Evolutionary conservation across 768 basidiomycete species (phyloP), one percentile per base, ranked within the genome.

Genomic region (Termitomyces sp.): DNA sequence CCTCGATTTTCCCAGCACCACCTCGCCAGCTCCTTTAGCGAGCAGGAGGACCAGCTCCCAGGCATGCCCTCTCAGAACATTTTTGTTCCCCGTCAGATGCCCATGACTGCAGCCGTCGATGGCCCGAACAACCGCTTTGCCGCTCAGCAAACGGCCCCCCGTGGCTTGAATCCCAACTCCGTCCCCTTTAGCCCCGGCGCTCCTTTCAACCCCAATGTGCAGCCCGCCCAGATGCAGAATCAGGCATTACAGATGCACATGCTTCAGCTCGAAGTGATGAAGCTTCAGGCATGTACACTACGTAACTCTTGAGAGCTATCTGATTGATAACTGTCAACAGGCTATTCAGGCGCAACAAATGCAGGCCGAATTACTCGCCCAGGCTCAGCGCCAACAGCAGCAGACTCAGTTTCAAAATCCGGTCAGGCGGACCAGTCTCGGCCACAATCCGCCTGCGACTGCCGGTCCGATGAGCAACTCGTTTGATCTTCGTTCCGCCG

Each of bases 261-360:
- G 79, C 82, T 93, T 75, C 92, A 93, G 68, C 76, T 93, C 56
- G 91, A 93, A 74, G 81, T 93, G 64, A 72, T 91, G 69, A 84
- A 82, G 68, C 82, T 93, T 61, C 91, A 93, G 87, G 91, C 87
- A 59, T 49, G 80, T 73, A 40, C 33, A 40, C 42, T 18, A 59
- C 39, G 56, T 33, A 18, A 16, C 55, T 53, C 39, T 16, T 26
- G 34, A 22, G 44, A 54, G 37, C n/a, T 12, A 30, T 50, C 37
- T 57, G 52, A 61, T 60, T 44, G 59, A 56, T 30, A 37, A 39
- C 50, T 60, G 30, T 32, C 30, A 42, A 18, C 55, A 90, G 87
- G 82, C 82, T 26, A 70, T 86, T 10, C 87, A 91, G 67, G 84
- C 83, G 36, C 88, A 92, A 72, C 90, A 92, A 67, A 82, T 85